A percentile compares a stretch with the other conserved stretches of the same genome.
Evolutionary conservation across 495 filamentous ascomycete species (phyloP).

Genomic region (Ascobolus immersus): DNA sequence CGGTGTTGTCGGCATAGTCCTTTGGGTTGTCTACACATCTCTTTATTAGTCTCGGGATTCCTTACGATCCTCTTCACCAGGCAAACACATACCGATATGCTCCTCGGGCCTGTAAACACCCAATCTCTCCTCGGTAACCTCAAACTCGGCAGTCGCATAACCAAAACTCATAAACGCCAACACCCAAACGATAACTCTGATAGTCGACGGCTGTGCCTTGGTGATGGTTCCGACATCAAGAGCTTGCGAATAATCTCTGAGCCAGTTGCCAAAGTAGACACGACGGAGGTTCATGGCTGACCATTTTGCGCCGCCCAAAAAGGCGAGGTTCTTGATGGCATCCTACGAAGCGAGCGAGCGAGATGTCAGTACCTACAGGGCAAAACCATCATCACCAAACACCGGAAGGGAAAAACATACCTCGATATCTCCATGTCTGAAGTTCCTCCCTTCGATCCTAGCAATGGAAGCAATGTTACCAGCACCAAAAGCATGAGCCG

Average conservation of each 20-base stretch:
- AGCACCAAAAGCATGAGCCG: conserved; percentile 91
- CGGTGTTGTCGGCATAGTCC: conserved; percentile 68
- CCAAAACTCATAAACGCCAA: conserved; percentile 81
- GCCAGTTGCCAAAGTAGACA: conserved; percentile 76
- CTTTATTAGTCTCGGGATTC: background rate
- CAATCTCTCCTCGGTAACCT: conserved; percentile 74
- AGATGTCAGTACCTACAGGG: background rate
- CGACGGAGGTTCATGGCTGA: conserved; percentile 67
- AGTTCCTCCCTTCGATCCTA: conserved; percentile 80
- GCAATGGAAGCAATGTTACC: conserved; percentile 91
- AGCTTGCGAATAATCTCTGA: conserved; percentile 60
- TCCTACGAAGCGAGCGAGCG: conserved; percentile 46
- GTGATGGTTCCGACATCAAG: conserved; percentile 82
- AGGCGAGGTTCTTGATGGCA: conserved; percentile 67
- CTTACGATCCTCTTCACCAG: background rate
- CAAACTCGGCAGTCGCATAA: conserved; percentile 91
- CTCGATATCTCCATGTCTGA: conserved; percentile 53
- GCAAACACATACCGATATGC: conserved; percentile 41
- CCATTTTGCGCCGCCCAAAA: conserved; percentile 82
- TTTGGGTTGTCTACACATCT: conserved; percentile 40
- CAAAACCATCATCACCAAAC: too few species aligned
- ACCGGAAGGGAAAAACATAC: conserved; percentile 5
- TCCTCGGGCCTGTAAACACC: conserved; percentile 89
- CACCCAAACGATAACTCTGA: conserved; percentile 74
- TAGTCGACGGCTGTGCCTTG: conserved; percentile 66